Conservation (phyloP, 495 filamentous ascomycete genomes). For the Talaromyces borbonicus region DNA sequence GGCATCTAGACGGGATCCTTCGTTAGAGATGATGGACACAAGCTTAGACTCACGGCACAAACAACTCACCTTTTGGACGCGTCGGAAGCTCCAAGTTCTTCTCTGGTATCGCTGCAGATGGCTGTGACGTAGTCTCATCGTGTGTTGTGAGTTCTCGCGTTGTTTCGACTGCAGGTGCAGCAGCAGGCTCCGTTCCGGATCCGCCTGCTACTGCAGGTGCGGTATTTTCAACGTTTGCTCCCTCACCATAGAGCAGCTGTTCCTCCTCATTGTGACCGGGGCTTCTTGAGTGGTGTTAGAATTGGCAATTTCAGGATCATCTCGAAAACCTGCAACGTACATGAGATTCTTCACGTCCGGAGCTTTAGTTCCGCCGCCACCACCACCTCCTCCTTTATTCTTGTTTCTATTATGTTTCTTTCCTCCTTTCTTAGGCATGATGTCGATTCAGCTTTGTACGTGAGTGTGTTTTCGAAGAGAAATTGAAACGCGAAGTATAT, state of each 20-base stretch:
- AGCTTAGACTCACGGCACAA: not conserved
- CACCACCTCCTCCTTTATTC: conserved; percentile 20
- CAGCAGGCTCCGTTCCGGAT: conserved; percentile 11
- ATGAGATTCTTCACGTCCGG: conserved; percentile 29
- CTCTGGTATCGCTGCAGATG: conserved; percentile 10
- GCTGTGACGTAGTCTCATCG: conserved; percentile 9
- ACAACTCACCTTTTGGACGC: conserved; percentile 3
- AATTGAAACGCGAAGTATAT: too few relatives aligned
- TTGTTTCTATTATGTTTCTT: conserved; percentile 32
- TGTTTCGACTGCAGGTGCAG: conserved; percentile 2
- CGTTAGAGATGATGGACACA: not conserved
- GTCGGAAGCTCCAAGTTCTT: not conserved
- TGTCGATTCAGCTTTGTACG: conserved; percentile 5
- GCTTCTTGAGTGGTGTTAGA: conserved; percentile 19
- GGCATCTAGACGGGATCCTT: too few relatives aligned
- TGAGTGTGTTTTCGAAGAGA: too few relatives aligned
- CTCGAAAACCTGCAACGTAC: conserved; percentile 23
- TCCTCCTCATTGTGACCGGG: conserved; percentile 34
- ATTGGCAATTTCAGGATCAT: too few relatives aligned
- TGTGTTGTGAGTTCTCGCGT: conserved; percentile 13
- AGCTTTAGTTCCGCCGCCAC: conserved; percentile 23
- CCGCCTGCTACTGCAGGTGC: conserved; percentile 14
- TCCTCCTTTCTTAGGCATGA: conserved; percentile 38
- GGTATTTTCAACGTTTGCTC: conserved; percentile 17
- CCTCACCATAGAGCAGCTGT: conserved; percentile 24